Evolutionary conservation across 176 grass and related monocot species (phyloP).

Genomic region (Tuctoria greenei): DNA sequence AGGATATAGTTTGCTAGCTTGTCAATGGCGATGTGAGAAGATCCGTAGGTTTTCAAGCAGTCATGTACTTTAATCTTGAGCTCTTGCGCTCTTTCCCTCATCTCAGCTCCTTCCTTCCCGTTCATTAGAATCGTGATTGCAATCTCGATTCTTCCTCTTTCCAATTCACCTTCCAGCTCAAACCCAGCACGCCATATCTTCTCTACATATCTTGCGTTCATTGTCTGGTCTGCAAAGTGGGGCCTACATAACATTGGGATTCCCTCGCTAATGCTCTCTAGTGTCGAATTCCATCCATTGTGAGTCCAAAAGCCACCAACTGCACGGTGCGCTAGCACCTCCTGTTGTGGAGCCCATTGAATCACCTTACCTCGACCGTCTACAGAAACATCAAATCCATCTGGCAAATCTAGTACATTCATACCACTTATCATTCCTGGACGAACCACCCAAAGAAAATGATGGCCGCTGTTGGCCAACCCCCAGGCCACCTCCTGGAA

Average conservation of each 20-base stretch:
- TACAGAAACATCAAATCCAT: not conserved
- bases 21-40: not conserved
- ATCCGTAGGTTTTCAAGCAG: not conserved
- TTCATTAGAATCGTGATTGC: conserved; percentile 26
- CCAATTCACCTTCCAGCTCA: conserved; percentile 24
- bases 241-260: conserved; percentile 40
- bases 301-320: conserved; percentile 39
- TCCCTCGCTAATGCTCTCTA: conserved; percentile 19
- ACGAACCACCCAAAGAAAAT: conserved; percentile 44
- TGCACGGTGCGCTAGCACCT: conserved; percentile 13
- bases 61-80: not conserved
- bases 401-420: not conserved
- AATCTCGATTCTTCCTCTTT: not conserved
- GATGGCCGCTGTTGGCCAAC: conserved; percentile 5
- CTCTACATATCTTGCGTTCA: conserved; percentile 31
- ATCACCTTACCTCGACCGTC: not conserved
- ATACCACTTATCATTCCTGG: not conserved
- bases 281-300: conserved; percentile 34
- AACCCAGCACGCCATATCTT: conserved; percentile 29
- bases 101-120: conserved; percentile 11
- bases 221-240: conserved; percentile 31
- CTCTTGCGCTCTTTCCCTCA: conserved; percentile 17
- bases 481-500: conserved; percentile 33
- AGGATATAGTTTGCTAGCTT: conserved; percentile 18
- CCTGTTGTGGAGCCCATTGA: conserved; percentile 27